Conservation (phyloP, 2,329 filamentous ascomycete species). For the Ophiocordyceps camponoti-rufipedis region DNA sequence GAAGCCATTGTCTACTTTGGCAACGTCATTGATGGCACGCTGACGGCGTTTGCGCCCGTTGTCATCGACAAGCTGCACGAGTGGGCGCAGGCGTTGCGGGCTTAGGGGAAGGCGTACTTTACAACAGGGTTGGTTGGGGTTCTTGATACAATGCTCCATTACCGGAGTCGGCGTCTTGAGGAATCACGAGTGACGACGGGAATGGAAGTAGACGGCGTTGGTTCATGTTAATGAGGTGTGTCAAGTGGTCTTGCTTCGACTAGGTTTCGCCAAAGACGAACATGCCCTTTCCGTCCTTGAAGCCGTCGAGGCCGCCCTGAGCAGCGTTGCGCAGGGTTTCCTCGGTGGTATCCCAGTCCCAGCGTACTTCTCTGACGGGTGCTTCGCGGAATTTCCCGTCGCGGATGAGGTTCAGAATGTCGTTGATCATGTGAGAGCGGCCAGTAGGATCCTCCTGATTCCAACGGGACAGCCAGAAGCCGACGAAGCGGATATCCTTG, state of each 20-base stretch:
- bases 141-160: too few species aligned
- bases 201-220: neutral
- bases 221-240: neutral
- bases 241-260: neutral
- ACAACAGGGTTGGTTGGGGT: too few species aligned
- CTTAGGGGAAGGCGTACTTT: constrained; percentile 24
- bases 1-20: constrained; percentile 82
- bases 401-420: constrained; percentile 61
- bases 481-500: constrained; percentile 72
- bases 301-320: constrained; percentile 69
- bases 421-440: constrained; percentile 66
- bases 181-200: too few species aligned
- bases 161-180: neutral
- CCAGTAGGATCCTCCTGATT: constrained; percentile 54
- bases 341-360: constrained; percentile 66
- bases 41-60: constrained; percentile 77
- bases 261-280: constrained; percentile 58
- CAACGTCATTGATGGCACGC: constrained; percentile 74
- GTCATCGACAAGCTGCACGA: constrained; percentile 92
- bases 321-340: constrained; percentile 53
- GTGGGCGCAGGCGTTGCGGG: constrained; percentile 77
- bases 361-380: constrained; percentile 65
- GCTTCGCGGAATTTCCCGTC: constrained; percentile 65
- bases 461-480: constrained; percentile 93
- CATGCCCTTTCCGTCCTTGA: constrained; percentile 72